phyloP scores from a whole-genome alignment of 768 basidiomycete genomes.

The Termitomyces bulborhizus region DNA sequence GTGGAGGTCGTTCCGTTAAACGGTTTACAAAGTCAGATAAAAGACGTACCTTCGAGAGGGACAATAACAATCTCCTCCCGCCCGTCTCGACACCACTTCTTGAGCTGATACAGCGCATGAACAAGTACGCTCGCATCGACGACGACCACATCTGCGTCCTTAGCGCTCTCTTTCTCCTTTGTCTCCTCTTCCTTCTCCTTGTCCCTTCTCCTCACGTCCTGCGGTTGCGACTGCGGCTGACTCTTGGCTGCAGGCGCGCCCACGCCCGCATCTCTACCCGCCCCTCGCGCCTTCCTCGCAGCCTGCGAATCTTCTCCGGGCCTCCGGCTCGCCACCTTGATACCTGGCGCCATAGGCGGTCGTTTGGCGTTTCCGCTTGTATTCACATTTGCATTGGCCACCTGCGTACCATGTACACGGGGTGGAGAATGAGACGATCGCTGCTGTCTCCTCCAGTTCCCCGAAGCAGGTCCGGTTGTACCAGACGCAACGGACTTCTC shows the following conservation, averaged over 20 bases:
- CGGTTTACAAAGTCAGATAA: not conserved
- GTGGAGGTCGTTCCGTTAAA: not conserved
- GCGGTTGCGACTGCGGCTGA: not conserved
- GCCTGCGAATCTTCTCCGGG: constrained; percentile 17
- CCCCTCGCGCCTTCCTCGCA: constrained; percentile 12
- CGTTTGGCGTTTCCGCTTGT: constrained; percentile 17
- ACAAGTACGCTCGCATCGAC: constrained; percentile 81
- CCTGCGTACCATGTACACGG: not conserved
- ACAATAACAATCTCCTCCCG: constrained; percentile 75
- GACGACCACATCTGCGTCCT: constrained; percentile 71
- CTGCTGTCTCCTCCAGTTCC: constrained; percentile 57
- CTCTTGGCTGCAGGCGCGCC: constrained; percentile 8
- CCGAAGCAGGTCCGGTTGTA: constrained; percentile 37
- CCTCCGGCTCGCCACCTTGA: constrained; percentile 27
- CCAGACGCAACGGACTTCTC: constrained; percentile 58
- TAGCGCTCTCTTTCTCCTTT: constrained; percentile 38
- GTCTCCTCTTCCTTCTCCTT: constrained; percentile 25
- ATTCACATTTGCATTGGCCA: not conserved
- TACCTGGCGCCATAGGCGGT: constrained; percentile 23
- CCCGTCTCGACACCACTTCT: constrained; percentile 75
- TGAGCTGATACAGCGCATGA: constrained; percentile 70
- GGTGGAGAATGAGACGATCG: constrained; percentile 3
- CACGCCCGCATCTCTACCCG: constrained; percentile 3
- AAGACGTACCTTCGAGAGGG: constrained; percentile 76
- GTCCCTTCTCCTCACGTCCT: constrained; percentile 20